These are phyloP conservation scores for Termitomyces sp. DNA, from an alignment of 768 basidiomycete species.

Conservation along the genomic window DNA sequence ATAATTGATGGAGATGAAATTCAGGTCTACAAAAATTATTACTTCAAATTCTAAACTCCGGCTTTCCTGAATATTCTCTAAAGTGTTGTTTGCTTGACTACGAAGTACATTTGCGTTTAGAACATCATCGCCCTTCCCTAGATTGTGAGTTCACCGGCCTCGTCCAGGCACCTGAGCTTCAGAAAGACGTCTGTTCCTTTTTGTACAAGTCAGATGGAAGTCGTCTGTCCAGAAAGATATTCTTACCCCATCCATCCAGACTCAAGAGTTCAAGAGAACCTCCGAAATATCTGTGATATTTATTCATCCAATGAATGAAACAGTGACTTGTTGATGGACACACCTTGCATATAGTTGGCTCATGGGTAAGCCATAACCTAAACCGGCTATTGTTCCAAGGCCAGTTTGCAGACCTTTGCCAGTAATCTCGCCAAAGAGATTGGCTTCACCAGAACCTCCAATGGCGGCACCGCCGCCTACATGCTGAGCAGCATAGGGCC, in stretches of 20 bases:
- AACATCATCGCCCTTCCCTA: constrained; percentile 10
- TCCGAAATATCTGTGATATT: constrained; percentile 65
- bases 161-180: constrained; percentile 44
- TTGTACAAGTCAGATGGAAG: constrained; percentile 1
- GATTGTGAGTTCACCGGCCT: constrained; percentile 40
- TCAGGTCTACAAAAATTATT: neutral
- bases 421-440: constrained; percentile 75
- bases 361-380: constrained; percentile 87
- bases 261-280: constrained; percentile 79
- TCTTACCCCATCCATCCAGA: constrained; percentile 78
- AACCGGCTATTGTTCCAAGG: constrained; percentile 84
- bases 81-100: constrained; percentile 2
- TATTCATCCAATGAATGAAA: neutral
- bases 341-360: constrained; percentile 66
- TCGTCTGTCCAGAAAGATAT: neutral
- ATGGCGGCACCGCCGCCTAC: constrained; percentile 68
- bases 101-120: neutral
- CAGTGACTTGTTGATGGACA: constrained; percentile 9
- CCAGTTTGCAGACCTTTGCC: constrained; percentile 74
- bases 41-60: constrained; percentile 1
- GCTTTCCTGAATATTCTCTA: neutral
- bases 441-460: constrained; percentile 38
- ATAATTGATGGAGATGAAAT: constrained; percentile 15
- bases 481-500: constrained; percentile 76
- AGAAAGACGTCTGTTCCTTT: constrained; percentile 47